phyloP scores from a whole-genome alignment of 2,329 filamentous ascomycete genomes.

The Arachnopeziza araneosa region DNA sequence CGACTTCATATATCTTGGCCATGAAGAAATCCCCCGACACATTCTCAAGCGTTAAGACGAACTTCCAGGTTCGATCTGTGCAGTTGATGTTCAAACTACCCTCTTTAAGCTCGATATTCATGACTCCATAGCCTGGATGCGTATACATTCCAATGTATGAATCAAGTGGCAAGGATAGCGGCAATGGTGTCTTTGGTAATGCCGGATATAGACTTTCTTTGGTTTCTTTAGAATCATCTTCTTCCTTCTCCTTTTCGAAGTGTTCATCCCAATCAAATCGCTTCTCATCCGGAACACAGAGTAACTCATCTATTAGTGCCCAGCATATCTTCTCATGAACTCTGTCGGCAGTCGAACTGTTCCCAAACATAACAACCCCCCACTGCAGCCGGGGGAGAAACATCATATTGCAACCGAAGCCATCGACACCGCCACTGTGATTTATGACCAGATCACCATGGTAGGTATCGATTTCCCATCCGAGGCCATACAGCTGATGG shows the following conservation, averaged over 20 bases:
- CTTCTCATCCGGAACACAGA: constrained; percentile 7
- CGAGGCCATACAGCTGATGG: constrained; percentile 11
- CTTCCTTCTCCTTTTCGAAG: constrained; percentile 1
- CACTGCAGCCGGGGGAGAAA: constrained; percentile 13
- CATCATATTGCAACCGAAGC: constrained; percentile 13
- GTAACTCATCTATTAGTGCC: constrained; percentile 13
- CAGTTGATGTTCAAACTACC: constrained; percentile 10
- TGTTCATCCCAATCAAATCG: constrained; percentile 15
- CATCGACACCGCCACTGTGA: constrained; percentile 10
- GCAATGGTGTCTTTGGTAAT: constrained; percentile 6
- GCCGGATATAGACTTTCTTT: constrained; percentile 13
- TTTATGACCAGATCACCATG: constrained; percentile 12
- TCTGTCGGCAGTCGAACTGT: neutral
- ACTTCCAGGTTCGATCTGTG: constrained; percentile 12
- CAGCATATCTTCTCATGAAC: constrained; percentile 12
- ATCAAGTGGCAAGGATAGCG: constrained; percentile 1
- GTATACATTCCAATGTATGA: constrained; percentile 10
- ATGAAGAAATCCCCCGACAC: constrained; percentile 16
- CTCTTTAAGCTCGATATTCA: constrained; percentile 9
- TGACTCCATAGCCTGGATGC: constrained; percentile 10
- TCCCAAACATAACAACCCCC: constrained; percentile 13
- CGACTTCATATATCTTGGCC: constrained; percentile 3
- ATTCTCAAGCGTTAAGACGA: constrained; percentile 10
- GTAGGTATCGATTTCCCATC: constrained; percentile 12
- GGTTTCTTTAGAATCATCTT: neutral